Evolutionary conservation across 768 basidiomycete species (phyloP), one percentile per base, ranked within the genome.

Genomic region (Hygrophorus pudorinus): DNA sequence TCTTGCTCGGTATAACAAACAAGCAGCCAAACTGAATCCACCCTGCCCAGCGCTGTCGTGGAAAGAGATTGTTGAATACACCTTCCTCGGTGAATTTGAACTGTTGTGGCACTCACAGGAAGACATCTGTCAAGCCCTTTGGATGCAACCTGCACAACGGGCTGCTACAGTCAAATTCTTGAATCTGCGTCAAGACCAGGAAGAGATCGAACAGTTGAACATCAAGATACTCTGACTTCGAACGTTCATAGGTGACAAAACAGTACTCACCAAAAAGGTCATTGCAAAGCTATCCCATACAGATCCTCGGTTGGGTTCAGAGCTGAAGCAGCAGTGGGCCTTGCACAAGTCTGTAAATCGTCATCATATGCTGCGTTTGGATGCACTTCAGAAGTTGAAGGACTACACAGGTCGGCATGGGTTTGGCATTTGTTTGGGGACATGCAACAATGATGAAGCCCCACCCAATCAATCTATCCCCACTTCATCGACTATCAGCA

Each of bases 171-270:
- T 58, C 14, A 51, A 53, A 3, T 51, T 60, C 38, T 57, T 61
- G 41, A 57, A 56, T 10, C 44, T 65, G 14, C 37, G 51, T 24
- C 55, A 54, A 5, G 62, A 64, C 0, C 31, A 48, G 3, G 62
- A 67, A 37, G 66, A 69, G 45, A 55, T 65, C 4, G 7, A 27
- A 0, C 45, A 56, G 0, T 47, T 60, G 14, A 60, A 67, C 33
- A 42, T 66, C 8, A 65, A 67, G 45, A 56, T 65, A 1, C 38
- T 33, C 0, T 53, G 60, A 0, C 38, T 65, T 9, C 41, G 48
- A 27, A 53, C 59, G 0, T 51, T 12, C 12, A 58, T 64, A 30
- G 6, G 51, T 3, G 52, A 64, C 38, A 58, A 65, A 6, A 28
- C 38, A 24, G 7, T 24, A 3, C 24, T 3, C 24, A 24, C 24